These are phyloP conservation scores for Phaseolus lunatus DNA, from an alignment of 306 rosid genomes.

Conservation along the genomic window DNA sequence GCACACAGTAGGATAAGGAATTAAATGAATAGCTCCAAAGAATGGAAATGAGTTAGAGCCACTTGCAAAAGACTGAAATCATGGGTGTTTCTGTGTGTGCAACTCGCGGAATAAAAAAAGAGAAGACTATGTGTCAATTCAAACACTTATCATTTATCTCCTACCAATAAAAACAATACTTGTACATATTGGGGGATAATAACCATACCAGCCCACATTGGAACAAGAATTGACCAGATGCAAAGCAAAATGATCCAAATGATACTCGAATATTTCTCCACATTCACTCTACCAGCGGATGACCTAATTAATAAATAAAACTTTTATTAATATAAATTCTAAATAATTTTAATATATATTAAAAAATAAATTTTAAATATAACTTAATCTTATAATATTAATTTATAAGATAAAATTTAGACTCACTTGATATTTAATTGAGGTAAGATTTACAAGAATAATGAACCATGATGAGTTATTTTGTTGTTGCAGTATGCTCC, in stretches of 20 bases:
- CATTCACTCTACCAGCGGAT: no score
- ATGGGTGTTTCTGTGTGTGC: not conserved
- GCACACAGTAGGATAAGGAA: not conserved
- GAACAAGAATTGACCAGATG: conserved; percentile 44
- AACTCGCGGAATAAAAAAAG: not conserved
- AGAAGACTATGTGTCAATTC: not conserved
- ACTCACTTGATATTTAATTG: no score
- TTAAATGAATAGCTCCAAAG: not conserved
- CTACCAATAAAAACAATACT: not conserved
- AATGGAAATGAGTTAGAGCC: conserved; percentile 12
- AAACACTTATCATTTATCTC: not conserved
- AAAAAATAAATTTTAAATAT: no score
- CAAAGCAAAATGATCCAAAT: conserved; percentile 40
- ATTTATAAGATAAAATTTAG: no score
- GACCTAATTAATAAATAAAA: no score
- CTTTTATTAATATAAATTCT: no score
- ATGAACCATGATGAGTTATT: no score
- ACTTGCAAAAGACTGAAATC: not conserved
- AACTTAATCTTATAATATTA: no score
- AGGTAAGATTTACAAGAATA: no score
- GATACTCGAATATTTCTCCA: conserved; percentile 39
- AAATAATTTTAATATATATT: no score
- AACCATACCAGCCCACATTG: not conserved
- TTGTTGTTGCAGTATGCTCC: not conserved
- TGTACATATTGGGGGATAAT: not conserved